Evolutionary conservation across 768 basidiomycete species (phyloP), one percentile per base, ranked within the genome.

Genomic region (Serendipita indica): DNA sequence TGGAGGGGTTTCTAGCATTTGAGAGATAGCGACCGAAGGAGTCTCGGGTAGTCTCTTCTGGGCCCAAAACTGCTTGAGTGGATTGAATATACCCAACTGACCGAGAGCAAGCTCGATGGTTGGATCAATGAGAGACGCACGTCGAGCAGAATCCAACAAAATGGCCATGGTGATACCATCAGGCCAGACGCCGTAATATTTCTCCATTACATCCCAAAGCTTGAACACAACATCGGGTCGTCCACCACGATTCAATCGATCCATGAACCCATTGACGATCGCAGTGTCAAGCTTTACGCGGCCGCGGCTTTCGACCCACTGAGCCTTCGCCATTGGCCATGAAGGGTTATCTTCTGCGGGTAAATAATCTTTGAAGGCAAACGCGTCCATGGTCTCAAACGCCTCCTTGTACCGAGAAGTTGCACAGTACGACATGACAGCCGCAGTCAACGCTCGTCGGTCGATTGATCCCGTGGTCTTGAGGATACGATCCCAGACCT

Each of bases 131-230:
- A 74, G 72, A 22, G 72, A 69, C 3, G 80, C 78, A 16, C 75
- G 70, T 2, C 81, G 72, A 1, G 83, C 81, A 1, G 80, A 72
- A 57, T 80, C 75, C 49, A 89, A 73, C 10, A 90, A 65, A 57
- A 82, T 72, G 41, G 74, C 72, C 57, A 90, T 75, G 30, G 83
- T 79, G 54, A 69, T 67, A 16, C 73, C 67, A 45, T 84, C 77
- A 0, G 82, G 83, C 2, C 71, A 67, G 0, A 82, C 71, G 3
- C 72, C 74, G 66, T 84, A 91, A 2, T 89, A 67, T 0, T 68
- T 64, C 2, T 71, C 71, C 69, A 87, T 78, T 25, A 79, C 69
- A n/a, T 83, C 80, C 83, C 85, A 90, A 1, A 89, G 64, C 39
- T 70, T 70, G 66, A 86, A 82, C 2, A 83, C 75, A 4, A 76